Conservation (phyloP, 176 grass and related monocot species). For the Puccinellia tenuiflora region DNA sequence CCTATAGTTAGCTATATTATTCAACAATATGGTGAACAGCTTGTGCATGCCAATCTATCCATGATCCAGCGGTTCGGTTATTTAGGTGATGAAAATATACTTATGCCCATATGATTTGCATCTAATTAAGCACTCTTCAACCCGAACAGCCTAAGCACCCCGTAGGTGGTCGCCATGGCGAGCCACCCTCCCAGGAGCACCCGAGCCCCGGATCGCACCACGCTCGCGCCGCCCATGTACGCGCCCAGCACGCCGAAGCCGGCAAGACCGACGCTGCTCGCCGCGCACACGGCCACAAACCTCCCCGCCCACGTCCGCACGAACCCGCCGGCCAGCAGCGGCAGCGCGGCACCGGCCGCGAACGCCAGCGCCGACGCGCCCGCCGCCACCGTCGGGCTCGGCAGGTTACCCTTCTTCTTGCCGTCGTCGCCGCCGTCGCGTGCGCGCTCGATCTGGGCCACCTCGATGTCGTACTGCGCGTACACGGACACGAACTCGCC, state of each 20-base stretch:
- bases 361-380: conserved; percentile 57
- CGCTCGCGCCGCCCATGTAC: conserved; percentile 40
- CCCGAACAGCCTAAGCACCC: conserved; percentile 50
- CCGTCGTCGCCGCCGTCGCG: too few relatives aligned
- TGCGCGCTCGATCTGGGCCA: conserved; percentile 16
- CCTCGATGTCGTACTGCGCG: conserved; percentile 67
- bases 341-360: conserved; percentile 34
- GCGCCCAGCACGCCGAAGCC: conserved; percentile 47
- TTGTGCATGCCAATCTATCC: background rate
- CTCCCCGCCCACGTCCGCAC: conserved; percentile 31
- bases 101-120: background rate
- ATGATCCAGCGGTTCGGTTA: background rate
- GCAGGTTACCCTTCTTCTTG: conserved; percentile 21
- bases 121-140: conserved; percentile 17
- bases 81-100: background rate
- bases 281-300: conserved; percentile 34
- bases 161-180: conserved; percentile 65
- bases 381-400: conserved; percentile 44
- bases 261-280: conserved; percentile 33
- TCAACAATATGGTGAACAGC: too few relatives aligned
- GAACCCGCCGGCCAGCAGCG: conserved; percentile 52
- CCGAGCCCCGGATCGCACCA: conserved; percentile 21
- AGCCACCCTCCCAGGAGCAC: conserved; percentile 58
- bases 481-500: conserved; percentile 94
- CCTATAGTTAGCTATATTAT: too few relatives aligned